A percentile compares a stretch with the other conserved stretches of the same genome.
Evolutionary conservation across 495 filamentous ascomycete genomes (phyloP).

Genomic region (Talaromyces wortmannii): DNA sequence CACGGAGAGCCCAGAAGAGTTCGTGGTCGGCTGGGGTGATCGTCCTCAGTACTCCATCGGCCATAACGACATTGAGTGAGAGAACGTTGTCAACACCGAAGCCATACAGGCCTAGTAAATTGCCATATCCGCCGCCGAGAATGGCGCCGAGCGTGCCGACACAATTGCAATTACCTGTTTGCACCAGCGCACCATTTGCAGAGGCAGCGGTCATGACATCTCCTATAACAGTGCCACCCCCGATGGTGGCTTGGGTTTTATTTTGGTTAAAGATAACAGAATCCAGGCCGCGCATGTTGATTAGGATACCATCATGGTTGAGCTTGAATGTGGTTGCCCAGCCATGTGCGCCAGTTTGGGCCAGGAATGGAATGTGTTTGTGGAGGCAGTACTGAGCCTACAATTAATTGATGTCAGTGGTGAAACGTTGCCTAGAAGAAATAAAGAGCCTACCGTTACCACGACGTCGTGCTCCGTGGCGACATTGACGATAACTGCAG

Average conservation of each 20-base stretch:
- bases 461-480: conserved; percentile 17
- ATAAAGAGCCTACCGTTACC: conserved; percentile 10
- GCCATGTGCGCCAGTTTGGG: conserved; percentile 19
- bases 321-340: conserved; percentile 20
- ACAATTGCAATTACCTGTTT: conserved; percentile 11
- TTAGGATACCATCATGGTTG: conserved; percentile 9
- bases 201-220: conserved; percentile 13
- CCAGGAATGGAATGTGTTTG: conserved; percentile 16
- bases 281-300: conserved; percentile 14
- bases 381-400: conserved; percentile 9
- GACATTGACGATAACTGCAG: conserved; percentile 18
- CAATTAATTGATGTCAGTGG: not conserved
- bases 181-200: conserved; percentile 8
- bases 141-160: conserved; percentile 50
- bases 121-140: conserved; percentile 51
- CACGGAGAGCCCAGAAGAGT: conserved; percentile 43
- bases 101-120: conserved; percentile 40
- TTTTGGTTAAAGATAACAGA: conserved; percentile 13
- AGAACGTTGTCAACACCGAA: conserved; percentile 47
- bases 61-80: conserved; percentile 39
- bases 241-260: conserved; percentile 13
- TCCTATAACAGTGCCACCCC: conserved; percentile 10
- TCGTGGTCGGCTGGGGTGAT: conserved; percentile 34
- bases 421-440: not conserved
- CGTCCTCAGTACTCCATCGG: conserved; percentile 35